Base-by-base conservation (phyloP, 345 rosid genomes). In the Clausena lansium region DNA sequence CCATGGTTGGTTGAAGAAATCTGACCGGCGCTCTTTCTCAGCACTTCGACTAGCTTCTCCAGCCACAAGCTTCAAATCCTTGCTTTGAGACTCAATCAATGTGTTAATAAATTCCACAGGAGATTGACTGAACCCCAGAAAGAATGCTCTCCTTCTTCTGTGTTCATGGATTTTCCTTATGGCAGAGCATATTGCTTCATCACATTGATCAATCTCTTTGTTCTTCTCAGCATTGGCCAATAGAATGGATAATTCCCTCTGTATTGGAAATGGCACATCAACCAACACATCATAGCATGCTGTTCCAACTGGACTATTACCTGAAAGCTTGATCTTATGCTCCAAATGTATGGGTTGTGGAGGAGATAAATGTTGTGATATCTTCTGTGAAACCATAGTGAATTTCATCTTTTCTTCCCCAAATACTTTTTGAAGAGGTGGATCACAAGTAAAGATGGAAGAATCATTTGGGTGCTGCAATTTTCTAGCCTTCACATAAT, bases 1-100 rank as follows among this genome's bases (percentile, higher is more conserved):
- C 98, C 98, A 96, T 82, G 99, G 98, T 86, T 94, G 98, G 86
- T 89, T 90, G 87, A 92, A 94, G 90, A 94, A 92, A 58, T 94
- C 98, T 33, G 98, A 81, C 19, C 88, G 90, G 22, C 95, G 94
- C 81, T 94, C 99, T 81, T 85, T 96, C 88, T 93, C 98, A 45
- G 90, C 89, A 84, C 83, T 96, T 73, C 98, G 88, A 80, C 95
- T 88, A 36, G 85, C 91, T 86, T 94, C 99, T 76, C 99, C 98
- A 32, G 98, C 88, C 25, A 90, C 95, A 17, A 92, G 80, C 86
- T 94, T 94, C 84, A 94, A 83, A 87, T 96, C 99, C 85, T 82
- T 89, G 89, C 92, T 87, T 82, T 96, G 99, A 57, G 99, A 96
- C 71, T 94, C 98, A 41, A 92, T 96, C 85, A 96, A 74, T 61